A percentile compares a stretch with the other conserved stretches of the same genome.
phyloP scores from a whole-genome alignment of 1,139 yeast genomes.

The Suhomyces bokatorum region DNA sequence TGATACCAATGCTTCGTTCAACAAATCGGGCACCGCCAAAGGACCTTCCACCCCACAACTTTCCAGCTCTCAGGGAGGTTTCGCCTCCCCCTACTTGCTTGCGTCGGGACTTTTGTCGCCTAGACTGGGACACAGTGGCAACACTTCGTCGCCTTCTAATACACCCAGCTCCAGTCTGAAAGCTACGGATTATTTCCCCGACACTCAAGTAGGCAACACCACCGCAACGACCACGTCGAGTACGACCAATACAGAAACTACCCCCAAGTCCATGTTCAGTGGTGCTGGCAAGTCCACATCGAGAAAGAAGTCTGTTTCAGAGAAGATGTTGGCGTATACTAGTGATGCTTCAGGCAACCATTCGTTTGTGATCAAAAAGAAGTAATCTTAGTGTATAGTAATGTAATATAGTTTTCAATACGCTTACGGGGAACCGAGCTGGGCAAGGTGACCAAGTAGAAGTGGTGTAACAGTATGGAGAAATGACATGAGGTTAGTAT shows the following conservation, averaged over 20 bases:
- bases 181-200: conserved; percentile 16
- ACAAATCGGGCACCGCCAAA: conserved; percentile 15
- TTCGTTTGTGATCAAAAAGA: conserved; percentile 43
- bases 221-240: conserved; percentile 6
- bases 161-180: conserved; percentile 22
- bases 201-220: conserved; percentile 8
- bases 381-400: conserved; percentile 16
- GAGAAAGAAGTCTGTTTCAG: conserved; percentile 28
- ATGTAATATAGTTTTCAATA: conserved; percentile 3
- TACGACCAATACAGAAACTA: conserved; percentile 12
- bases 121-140: conserved; percentile 29
- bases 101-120: conserved; percentile 60
- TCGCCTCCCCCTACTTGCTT: conserved; percentile 60
- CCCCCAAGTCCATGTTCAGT: conserved; percentile 27
- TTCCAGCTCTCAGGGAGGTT: conserved; percentile 37
- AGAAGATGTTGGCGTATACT: conserved; percentile 43
- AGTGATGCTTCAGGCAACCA: conserved; percentile 46
- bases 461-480: no score
- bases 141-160: conserved; percentile 23
- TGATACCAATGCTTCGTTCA: conserved; percentile 29
- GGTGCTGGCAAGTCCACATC: conserved; percentile 29
- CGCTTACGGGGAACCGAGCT: no score
- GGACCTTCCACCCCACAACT: conserved; percentile 36
- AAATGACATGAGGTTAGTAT: no score
- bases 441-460: no score